phyloP scores from a whole-genome alignment of 352 stramenopile genomes.

The Phytophthora parvispora region DNA sequence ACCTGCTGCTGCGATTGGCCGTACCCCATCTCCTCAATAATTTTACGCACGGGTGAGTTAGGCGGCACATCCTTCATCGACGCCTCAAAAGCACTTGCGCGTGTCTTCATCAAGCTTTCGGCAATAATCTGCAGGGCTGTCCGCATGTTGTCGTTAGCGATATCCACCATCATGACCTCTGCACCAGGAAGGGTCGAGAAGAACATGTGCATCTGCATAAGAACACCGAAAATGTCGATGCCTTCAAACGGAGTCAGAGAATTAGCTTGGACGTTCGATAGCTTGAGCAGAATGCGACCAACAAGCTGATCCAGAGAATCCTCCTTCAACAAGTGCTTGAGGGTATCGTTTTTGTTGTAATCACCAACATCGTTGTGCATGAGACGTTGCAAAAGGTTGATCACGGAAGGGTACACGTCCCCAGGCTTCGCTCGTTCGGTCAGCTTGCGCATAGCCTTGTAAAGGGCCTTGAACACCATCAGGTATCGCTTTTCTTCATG shows the following conservation, averaged over 20 bases:
- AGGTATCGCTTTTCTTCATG: constrained; percentile 70
- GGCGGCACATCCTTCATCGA: constrained; percentile 70
- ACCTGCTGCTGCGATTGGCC: constrained; percentile 30
- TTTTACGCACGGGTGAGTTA: constrained; percentile 60
- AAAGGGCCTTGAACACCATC: constrained; percentile 78
- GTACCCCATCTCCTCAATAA: constrained; percentile 54
- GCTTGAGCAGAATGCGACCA: constrained; percentile 74
- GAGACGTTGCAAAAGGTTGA: constrained; percentile 85
- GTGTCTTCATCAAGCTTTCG: constrained; percentile 65
- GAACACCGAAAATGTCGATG: constrained; percentile 84
- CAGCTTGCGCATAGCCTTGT: constrained; percentile 65
- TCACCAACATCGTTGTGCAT: constrained; percentile 84
- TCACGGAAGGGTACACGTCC: constrained; percentile 80
- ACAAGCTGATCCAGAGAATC: constrained; percentile 86
- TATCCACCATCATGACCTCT: constrained; percentile 76
- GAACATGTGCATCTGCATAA: constrained; percentile 92
- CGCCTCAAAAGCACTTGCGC: constrained; percentile 59
- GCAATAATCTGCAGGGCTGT: constrained; percentile 75
- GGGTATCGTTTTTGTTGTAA: constrained; percentile 78
- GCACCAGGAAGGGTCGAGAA: constrained; percentile 77
- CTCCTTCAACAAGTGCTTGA: constrained; percentile 79
- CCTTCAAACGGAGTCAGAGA: constrained; percentile 76
- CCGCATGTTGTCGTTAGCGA: constrained; percentile 84
- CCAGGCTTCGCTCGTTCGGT: constrained; percentile 71
- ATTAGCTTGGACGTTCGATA: constrained; percentile 67